Conservation (phyloP, 768 basidiomycete species). For the Cystofilobasidium macerans region DNA sequence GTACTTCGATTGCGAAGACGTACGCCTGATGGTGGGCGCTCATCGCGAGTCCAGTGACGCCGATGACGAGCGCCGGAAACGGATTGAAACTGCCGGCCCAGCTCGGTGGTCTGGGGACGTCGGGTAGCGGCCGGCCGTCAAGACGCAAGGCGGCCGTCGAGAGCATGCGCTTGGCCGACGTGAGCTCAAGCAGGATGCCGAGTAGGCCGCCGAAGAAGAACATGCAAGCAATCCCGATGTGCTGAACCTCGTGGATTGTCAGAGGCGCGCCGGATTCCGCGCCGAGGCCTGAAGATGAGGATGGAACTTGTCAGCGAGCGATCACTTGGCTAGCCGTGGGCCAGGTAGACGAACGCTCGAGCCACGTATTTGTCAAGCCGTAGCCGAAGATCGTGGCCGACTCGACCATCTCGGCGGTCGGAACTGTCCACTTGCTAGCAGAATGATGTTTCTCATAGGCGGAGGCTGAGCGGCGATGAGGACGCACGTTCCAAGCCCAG, state of each 20-base stretch:
- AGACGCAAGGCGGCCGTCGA: conserved; percentile 42
- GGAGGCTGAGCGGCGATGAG: conserved; percentile 29
- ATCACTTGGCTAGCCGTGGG: background rate
- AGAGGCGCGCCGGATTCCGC: conserved; percentile 67
- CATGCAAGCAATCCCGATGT: conserved; percentile 74
- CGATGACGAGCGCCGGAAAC: conserved; percentile 67
- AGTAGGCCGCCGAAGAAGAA: conserved; percentile 87
- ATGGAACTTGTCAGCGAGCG: background rate
- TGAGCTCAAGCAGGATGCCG: conserved; percentile 81
- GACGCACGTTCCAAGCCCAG: conserved; percentile 87
- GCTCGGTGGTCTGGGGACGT: conserved; percentile 51
- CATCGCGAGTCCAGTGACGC: conserved; percentile 75
- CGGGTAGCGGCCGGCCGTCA: background rate
- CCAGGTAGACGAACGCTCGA: conserved; percentile 55
- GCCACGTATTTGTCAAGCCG: conserved; percentile 86
- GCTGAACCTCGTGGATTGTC: conserved; percentile 79
- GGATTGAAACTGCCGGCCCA: conserved; percentile 76
- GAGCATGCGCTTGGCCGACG: conserved; percentile 59
- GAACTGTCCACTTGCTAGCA: conserved; percentile 15
- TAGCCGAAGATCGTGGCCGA: conserved; percentile 61
- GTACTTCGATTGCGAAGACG: conserved; percentile 88
- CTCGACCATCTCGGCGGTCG: conserved; percentile 40
- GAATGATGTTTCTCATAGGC: background rate
- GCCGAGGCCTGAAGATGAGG: conserved; percentile 46
- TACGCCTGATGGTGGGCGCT: conserved; percentile 81